phyloP scores from a whole-genome alignment of 202 grass and related monocot species.

The Elaeis oleifera region DNA sequence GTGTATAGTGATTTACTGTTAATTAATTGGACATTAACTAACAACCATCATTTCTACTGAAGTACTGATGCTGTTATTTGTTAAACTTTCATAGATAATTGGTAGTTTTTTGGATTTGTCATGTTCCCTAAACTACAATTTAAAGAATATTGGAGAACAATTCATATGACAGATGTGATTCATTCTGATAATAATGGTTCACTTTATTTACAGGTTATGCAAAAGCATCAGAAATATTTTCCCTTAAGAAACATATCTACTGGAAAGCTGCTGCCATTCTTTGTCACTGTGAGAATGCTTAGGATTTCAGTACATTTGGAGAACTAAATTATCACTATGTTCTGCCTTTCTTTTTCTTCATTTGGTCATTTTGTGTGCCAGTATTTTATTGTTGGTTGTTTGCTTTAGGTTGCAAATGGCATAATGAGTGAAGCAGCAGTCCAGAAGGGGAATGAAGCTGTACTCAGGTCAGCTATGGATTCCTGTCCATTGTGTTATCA shows the following conservation, averaged over 20 bases:
- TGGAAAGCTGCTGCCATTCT: constrained; percentile 73
- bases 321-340: too few species aligned
- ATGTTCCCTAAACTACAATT: too few species aligned
- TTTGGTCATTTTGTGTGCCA: constrained; percentile 12
- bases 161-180: too few species aligned
- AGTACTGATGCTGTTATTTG: too few species aligned
- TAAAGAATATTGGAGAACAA: too few species aligned
- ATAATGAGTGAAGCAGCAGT: constrained; percentile 66
- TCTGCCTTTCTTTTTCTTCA: background rate
- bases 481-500: background rate
- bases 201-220: constrained; percentile 70
- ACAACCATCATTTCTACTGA: too few species aligned
- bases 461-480: constrained; percentile 53
- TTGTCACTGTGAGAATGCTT: constrained; percentile 65
- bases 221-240: constrained; percentile 96
- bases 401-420: constrained; percentile 84
- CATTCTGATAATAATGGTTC: constrained; percentile 22
- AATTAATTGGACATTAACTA: too few species aligned
- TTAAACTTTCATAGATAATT: too few species aligned
- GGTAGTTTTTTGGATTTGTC: too few species aligned
- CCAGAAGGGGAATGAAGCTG: constrained; percentile 88
- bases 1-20: too few species aligned
- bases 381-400: constrained; percentile 16
- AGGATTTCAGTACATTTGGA: constrained; percentile 14
- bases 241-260: constrained; percentile 49